Evolutionary conservation across 306 rosid species (phyloP), one percentile per base, ranked within the genome.

Genomic region (Vigna hirtella): DNA sequence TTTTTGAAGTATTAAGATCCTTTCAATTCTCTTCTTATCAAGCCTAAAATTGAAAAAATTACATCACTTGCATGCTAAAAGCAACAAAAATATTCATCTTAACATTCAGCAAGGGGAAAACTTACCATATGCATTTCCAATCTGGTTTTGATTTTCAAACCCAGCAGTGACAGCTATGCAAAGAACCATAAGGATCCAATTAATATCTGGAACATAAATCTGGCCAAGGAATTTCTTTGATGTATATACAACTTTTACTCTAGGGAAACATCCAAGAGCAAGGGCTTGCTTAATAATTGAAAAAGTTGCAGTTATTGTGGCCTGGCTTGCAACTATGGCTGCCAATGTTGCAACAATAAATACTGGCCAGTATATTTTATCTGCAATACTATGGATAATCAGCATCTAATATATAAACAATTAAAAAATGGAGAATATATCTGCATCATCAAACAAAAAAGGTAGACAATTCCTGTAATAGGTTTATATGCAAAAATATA

Each of bases 41-140:
- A 67, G 30, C 65, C 47, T 67, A 11, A 6, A 17, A 56, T 26
- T 66, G 7, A 80, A 55, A 52, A 67, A 30, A 34, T 32, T 7
- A 58, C 20, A 50, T 51, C 34, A 47, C 14, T 62, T 11, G 9
- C 17, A 81, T 40, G 49, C 63, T 47, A 77, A 55, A 16, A 59
- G 78, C 20, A n/a, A 15, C 36, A 58, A 66, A 30, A 20, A 66
- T 47, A 68, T 79, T 57, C 20, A 55, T 48, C 17, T 7, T 17
- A 81, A 51, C 22, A 67, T 68, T 66, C 43, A 55, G 26, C 63
- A 47, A 64, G 72, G 52, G 65, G 73, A 56, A 52, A 48, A 59
- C 79, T 62, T 88, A 92, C 97, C 99, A 80, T 88, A 90, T 51
- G 99, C 99, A 88, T 95, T 95, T 82, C 98, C 99, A 77, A 95